A percentile compares a stretch with the other conserved stretches of the same genome.
phyloP scores from a whole-genome alignment of 495 filamentous ascomycete genomes.

The Sporormia fimetaria region DNA sequence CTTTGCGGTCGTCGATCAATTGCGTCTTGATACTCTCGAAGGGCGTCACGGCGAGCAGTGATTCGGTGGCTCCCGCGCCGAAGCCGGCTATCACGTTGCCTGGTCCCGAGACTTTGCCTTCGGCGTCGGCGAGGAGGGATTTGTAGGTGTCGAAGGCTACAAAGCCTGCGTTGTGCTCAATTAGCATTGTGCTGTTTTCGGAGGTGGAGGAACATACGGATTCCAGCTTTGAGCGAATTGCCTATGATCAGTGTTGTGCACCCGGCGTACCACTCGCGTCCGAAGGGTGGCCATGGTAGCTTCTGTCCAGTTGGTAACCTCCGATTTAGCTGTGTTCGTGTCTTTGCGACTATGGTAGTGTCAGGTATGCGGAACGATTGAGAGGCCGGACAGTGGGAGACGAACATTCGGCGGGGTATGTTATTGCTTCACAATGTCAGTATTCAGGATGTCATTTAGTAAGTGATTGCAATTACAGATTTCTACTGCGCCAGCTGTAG shows the following conservation, averaged over 20 bases:
- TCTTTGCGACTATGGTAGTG: slow-evolving; percentile 67
- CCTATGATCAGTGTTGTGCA: slow-evolving; percentile 96
- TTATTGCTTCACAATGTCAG: slow-evolving; percentile 55
- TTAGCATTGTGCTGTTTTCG: not conserved
- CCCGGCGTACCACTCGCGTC: slow-evolving; percentile 90
- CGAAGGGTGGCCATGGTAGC: slow-evolving; percentile 93
- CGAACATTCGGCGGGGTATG: slow-evolving; percentile 92
- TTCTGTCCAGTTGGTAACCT: slow-evolving; percentile 68
- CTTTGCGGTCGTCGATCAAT: slow-evolving; percentile 94
- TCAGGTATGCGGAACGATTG: not conserved
- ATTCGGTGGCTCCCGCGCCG: slow-evolving; percentile 89
- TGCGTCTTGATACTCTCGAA: slow-evolving; percentile 98
- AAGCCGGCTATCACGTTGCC: slow-evolving; percentile 88
- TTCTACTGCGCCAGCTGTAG: slow-evolving; percentile 85
- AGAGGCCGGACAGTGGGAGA: not conserved
- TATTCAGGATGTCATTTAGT: not conserved
- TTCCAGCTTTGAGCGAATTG: slow-evolving; percentile 90
- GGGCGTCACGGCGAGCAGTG: slow-evolving; percentile 83
- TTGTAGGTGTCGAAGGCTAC: slow-evolving; percentile 94
- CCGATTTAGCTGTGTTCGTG: slow-evolving; percentile 84
- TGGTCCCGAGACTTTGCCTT: slow-evolving; percentile 83
- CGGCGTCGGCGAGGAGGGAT: slow-evolving; percentile 63
- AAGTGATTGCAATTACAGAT: slow-evolving; percentile 49
- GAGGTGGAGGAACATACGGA: slow-evolving; percentile 48
- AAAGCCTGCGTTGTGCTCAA: slow-evolving; percentile 49